A percentile compares a stretch with the other conserved stretches of the same genome.
Evolutionary conservation across 2,329 filamentous ascomycete species (phyloP).

Genomic region (Hypoxylon sp.): DNA sequence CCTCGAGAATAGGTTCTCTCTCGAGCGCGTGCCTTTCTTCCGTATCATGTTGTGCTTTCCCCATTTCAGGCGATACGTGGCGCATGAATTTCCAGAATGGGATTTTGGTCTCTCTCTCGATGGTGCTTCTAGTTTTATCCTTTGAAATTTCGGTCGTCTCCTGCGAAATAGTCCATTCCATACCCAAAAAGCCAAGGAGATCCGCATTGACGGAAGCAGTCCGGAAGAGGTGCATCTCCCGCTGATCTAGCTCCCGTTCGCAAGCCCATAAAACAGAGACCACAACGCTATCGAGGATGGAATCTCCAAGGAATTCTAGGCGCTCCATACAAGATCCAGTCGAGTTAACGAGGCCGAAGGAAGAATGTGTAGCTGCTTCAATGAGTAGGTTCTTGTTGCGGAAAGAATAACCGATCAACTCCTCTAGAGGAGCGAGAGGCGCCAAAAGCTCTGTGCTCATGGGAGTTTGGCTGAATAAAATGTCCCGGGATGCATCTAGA

Average conservation of each 20-base stretch:
- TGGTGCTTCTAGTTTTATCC: constrained; percentile 50
- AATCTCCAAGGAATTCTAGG: constrained; percentile 90
- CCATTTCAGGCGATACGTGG: constrained; percentile 66
- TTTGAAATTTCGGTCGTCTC: constrained; percentile 51
- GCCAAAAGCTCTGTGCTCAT: constrained; percentile 56
- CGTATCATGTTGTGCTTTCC: constrained; percentile 61
- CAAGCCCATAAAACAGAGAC: constrained; percentile 71
- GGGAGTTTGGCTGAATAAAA: constrained; percentile 62
- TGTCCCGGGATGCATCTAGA: constrained; percentile 59
- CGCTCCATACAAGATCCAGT: constrained; percentile 71
- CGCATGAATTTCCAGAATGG: constrained; percentile 81
- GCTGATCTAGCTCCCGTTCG: constrained; percentile 60
- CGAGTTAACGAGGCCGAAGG: constrained; percentile 61
- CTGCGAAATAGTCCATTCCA: constrained; percentile 67
- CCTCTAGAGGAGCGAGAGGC: constrained; percentile 69
- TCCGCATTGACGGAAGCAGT: constrained; percentile 84
- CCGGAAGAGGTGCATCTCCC: constrained; percentile 82
- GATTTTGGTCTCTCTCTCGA: constrained; percentile 50
- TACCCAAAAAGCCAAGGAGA: constrained; percentile 82
- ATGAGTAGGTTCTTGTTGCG: constrained; percentile 76
- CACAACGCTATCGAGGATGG: constrained; percentile 84
- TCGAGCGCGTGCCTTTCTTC: constrained; percentile 64
- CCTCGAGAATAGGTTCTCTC: constrained; percentile 64
- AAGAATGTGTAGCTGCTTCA: constrained; percentile 86
- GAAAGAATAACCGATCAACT: constrained; percentile 80